Conservation (phyloP, 257 asterid species). For the Cordia subcordata region DNA sequence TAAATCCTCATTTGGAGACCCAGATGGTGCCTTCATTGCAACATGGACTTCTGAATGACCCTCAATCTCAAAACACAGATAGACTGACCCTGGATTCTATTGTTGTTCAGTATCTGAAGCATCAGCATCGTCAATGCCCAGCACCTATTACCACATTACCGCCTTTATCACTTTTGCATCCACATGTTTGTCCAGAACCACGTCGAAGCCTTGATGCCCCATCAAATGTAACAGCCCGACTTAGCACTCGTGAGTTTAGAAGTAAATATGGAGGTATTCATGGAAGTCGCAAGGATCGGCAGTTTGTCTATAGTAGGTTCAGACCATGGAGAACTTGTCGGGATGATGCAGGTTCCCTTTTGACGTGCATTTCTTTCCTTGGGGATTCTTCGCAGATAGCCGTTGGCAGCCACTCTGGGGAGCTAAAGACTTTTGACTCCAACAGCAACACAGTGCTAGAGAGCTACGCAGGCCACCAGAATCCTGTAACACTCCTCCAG, state of each 20-base stretch:
- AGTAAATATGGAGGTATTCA: constrained; percentile 71
- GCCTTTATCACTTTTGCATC: constrained; percentile 92
- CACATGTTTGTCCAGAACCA: constrained; percentile 96
- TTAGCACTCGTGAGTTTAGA: constrained; percentile 81
- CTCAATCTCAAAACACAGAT: constrained; percentile 59
- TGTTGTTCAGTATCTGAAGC: constrained; percentile 90
- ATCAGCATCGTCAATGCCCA: constrained; percentile 97
- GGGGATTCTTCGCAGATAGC: constrained; percentile 84
- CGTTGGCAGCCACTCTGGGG: constrained; percentile 87
- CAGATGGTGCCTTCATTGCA: constrained; percentile 42
- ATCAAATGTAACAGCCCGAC: constrained; percentile 85
- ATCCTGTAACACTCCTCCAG: constrained; percentile 74
- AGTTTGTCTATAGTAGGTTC: constrained; percentile 85
- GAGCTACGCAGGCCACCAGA: constrained; percentile 75
- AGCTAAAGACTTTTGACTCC: constrained; percentile 75
- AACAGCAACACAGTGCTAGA: constrained; percentile 71
- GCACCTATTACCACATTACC: constrained; percentile 99
- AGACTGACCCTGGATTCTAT: constrained; percentile 83
- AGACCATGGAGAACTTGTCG: constrained; percentile 98
- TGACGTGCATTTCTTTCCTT: constrained; percentile 78
- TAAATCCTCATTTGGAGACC: constrained; percentile 17
- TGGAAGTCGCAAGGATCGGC: constrained; percentile 91
- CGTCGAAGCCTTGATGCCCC: constrained; percentile 90
- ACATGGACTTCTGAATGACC: constrained; percentile 48
- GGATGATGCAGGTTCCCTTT: constrained; percentile 59